These are phyloP conservation scores for Lachnellula cervina DNA, from an alignment of 2,329 filamentous ascomycete species.

Conservation along the genomic window DNA sequence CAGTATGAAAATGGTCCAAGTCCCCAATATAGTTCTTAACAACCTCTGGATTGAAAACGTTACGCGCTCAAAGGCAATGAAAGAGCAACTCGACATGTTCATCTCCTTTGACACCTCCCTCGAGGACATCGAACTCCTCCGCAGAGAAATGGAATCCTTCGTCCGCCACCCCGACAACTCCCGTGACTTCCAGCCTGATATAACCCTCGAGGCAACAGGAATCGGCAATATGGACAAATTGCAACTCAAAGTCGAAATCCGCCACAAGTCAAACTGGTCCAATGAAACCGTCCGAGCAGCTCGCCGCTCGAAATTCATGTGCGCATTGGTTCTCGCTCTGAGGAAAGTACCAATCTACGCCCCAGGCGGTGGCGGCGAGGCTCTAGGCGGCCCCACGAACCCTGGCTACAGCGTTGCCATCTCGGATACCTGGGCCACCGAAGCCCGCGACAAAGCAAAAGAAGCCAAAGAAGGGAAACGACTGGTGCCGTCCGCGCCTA, in stretches of 20 bases:
- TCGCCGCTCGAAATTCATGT: constrained; percentile 94
- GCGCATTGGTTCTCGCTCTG: constrained; percentile 77
- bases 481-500: constrained; percentile 48
- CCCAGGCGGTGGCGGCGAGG: constrained; percentile 66
- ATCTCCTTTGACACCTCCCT: constrained; percentile 84
- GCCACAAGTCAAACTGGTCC: constrained; percentile 90
- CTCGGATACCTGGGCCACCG: constrained; percentile 59
- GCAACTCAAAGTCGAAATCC: constrained; percentile 74
- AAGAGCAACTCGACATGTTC: constrained; percentile 70
- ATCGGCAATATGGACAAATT: constrained; percentile 87
- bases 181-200: constrained; percentile 84
- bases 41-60: constrained; percentile 94
- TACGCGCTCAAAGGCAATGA: constrained; percentile 86
- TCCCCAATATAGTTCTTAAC: constrained; percentile 90
- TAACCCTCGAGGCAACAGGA: constrained; percentile 71
- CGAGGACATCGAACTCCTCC: constrained; percentile 82
- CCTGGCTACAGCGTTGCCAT: constrained; percentile 78
- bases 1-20: constrained; percentile 69
- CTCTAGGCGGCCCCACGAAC: constrained; percentile 63
- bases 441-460: constrained; percentile 55
- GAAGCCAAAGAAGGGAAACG: constrained; percentile 60
- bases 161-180: constrained; percentile 78
- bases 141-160: constrained; percentile 78
- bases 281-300: constrained; percentile 78
- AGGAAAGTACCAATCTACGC: constrained; percentile 81